Percentiles rank a stretch among this genome's conserved stretches.
Conservation (phyloP, 2,329 filamentous ascomycete genomes). For the Phialophora expanda region DNA sequence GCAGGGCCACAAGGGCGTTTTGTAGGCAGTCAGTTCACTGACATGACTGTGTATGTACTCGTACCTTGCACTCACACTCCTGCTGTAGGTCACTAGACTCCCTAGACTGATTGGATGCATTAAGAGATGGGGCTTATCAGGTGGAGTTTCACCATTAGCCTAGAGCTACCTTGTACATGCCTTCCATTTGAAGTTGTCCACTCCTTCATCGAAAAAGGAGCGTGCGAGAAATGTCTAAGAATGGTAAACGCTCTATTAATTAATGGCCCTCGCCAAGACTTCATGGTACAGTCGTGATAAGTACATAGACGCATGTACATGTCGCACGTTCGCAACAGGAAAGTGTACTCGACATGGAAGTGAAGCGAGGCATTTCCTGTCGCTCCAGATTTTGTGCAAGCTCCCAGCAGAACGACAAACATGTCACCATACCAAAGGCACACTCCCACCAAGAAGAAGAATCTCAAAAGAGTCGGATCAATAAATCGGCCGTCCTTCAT, state of each 20-base stretch:
- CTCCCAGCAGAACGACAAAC: not conserved
- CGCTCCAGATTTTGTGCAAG: not conserved
- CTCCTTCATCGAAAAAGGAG: not conserved
- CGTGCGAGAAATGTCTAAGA: not conserved
- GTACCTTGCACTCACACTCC: too few species aligned
- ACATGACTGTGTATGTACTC: too few species aligned
- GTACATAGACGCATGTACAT: slow-evolving; percentile 3
- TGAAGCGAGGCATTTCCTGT: not conserved
- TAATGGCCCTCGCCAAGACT: not conserved
- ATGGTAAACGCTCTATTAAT: not conserved
- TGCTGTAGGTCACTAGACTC: too few species aligned
- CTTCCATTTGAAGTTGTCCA: not conserved
- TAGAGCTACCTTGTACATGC: not conserved
- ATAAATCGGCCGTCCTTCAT: slow-evolving; percentile 52
- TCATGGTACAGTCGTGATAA: not conserved
- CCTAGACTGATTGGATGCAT: not conserved
- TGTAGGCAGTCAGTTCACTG: too few species aligned
- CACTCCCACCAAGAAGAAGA: slow-evolving; percentile 1
- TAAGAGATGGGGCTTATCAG: not conserved
- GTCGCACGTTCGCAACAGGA: not conserved
- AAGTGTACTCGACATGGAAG: not conserved
- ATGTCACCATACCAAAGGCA: not conserved
- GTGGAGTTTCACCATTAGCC: not conserved
- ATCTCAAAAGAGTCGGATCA: slow-evolving; percentile 35
- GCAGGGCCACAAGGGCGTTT: too few species aligned